These are phyloP conservation scores for Brettanomyces bruxellensis DNA, from an alignment of 805 yeast genomes.

Conservation along the genomic window DNA sequence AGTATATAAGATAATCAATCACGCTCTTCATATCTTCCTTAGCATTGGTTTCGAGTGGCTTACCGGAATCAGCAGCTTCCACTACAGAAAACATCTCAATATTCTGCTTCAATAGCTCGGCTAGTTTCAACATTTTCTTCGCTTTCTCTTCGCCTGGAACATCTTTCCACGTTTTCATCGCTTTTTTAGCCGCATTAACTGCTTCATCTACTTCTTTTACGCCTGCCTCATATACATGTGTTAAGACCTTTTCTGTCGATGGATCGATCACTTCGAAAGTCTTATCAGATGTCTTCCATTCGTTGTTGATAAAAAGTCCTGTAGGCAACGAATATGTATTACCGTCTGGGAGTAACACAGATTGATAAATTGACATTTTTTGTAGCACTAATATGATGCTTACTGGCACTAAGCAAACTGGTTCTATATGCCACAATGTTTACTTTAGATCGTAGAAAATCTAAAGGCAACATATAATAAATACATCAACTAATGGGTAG, in stretches of 20 bases:
- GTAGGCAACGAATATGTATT: constrained; percentile 42
- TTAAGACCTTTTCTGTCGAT: constrained; percentile 37
- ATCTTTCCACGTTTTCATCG: constrained; percentile 39
- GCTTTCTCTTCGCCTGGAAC: constrained; percentile 33
- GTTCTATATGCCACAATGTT: too few species aligned
- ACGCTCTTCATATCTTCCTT: constrained; percentile 39
- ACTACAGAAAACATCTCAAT: constrained; percentile 40
- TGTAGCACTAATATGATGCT: too few species aligned
- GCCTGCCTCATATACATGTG: constrained; percentile 38
- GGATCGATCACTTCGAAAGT: constrained; percentile 39
- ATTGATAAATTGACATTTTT: neutral
- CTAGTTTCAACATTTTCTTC: constrained; percentile 34
- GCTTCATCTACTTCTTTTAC: constrained; percentile 42
- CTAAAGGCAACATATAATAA: too few species aligned
- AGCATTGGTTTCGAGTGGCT: constrained; percentile 39
- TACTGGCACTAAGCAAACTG: too few species aligned
- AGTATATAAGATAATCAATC: constrained; percentile 38
- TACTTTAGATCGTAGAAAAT: too few species aligned
- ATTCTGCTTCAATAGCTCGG: constrained; percentile 41
- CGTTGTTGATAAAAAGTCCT: constrained; percentile 55
- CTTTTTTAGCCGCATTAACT: constrained; percentile 39
- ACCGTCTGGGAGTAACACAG: constrained; percentile 35
- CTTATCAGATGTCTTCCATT: constrained; percentile 32
- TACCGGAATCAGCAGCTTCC: constrained; percentile 51
- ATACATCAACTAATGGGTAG: too few species aligned